These are phyloP conservation scores for Mastigamoeba balamuthi DNA, from an alignment of 78 protist species.

Conservation along the genomic window DNA sequence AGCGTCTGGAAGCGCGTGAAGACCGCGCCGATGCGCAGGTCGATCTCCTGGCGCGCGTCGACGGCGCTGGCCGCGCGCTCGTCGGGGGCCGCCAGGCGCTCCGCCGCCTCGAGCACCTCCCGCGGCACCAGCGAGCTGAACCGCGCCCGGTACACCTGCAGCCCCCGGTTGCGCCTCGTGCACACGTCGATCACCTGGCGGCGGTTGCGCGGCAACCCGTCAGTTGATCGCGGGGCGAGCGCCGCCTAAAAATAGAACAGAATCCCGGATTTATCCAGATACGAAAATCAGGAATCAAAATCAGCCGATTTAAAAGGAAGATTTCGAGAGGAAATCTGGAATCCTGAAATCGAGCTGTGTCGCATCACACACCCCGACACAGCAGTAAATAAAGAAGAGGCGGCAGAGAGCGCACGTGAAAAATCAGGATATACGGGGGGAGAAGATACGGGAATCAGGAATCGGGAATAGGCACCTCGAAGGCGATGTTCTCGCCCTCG, in stretches of 20 bases:
- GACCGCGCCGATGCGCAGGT: slow-evolving; percentile 87
- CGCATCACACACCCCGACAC: not conserved
- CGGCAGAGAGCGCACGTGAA: too few relatives aligned
- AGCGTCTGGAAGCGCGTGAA: slow-evolving; percentile 94
- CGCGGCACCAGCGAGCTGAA: slow-evolving; percentile 74
- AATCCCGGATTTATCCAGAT: not conserved
- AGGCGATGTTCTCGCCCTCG: slow-evolving; percentile 93
- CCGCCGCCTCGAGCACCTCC: not conserved
- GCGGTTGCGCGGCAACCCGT: slow-evolving; percentile 1
- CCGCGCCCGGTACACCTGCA: slow-evolving; percentile 68
- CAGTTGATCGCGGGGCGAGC: not conserved
- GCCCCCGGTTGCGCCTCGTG: slow-evolving; percentile 12
- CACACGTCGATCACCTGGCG: slow-evolving; percentile 43
- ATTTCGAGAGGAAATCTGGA: not conserved
- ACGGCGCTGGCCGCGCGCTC: slow-evolving; percentile 72
- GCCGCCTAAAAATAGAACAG: too few relatives aligned
- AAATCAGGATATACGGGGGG: too few relatives aligned
- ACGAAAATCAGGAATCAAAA: not conserved
- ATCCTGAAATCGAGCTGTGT: not conserved
- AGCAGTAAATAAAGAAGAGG: too few relatives aligned
- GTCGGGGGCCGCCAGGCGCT: slow-evolving; percentile 60
- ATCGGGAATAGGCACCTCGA: too few relatives aligned
- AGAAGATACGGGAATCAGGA: too few relatives aligned
- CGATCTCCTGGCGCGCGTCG: slow-evolving; percentile 77
- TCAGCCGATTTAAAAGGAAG: not conserved